Evolutionary conservation across 192 early-diverging fungal species (phyloP), one percentile per base, ranked within the genome.

Genomic region (Coemansia sp.): DNA sequence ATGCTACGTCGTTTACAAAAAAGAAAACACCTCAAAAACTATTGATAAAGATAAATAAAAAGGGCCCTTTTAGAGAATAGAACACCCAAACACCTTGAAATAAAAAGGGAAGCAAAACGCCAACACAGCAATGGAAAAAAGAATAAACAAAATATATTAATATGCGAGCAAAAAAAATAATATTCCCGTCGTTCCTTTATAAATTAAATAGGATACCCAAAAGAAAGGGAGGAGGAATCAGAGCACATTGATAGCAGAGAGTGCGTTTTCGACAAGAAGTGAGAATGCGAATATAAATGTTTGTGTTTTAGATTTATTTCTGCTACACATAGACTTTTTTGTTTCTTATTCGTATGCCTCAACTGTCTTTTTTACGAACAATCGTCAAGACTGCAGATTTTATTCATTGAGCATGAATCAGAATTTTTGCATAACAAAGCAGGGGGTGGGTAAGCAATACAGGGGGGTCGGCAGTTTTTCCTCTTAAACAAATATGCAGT

Each of bases 1-100:
- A 42, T 42, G 39, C 14, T 42, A 16, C 11, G 14, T 16, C 39
- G 39, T 42, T 10, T 42, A 8, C 11, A 14, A 16, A 16, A 42
- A 42, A 42, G 11, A 42, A 16, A 78, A 63, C 70, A 73, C 70
- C 34, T 48, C 27, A 19, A 32, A 3, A 58, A 47, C 27, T 55
- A 28, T 18, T 32, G 53, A 25, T 1, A 25, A 23, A 23, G 20
- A 22, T 50, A 23, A 19, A 50, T 22, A 24, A 16, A 50, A 50
- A 24, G 20, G 11, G 13, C 49, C 6, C 6, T 50, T 3, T 6
- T 6, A 22, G 24, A 50, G 6, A 10, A 50, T 22, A 16, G 24
- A 23, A 47, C 4, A 47, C 4, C 11, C 13, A 20, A 50, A 50
- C 3, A 50, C 2, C 2, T 2, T 8, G 49, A 25, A 50, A n/a